Evolutionary conservation across 768 basidiomycete species (phyloP).

Genomic region (Termitomyces sp.): DNA sequence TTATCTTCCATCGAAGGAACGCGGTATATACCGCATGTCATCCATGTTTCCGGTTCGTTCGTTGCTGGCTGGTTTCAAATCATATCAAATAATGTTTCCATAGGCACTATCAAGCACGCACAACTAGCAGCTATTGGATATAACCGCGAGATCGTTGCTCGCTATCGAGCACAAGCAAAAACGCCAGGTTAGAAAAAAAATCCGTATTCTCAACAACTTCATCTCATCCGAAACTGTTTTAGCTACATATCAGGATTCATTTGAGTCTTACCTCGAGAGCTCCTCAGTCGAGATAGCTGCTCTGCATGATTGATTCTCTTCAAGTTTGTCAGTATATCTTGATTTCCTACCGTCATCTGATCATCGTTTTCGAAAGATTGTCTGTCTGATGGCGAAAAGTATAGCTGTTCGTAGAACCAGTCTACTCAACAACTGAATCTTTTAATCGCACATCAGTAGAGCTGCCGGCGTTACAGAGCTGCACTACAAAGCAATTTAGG

Average conservation of each 20-base stretch:
- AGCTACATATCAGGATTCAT: constrained; percentile 64
- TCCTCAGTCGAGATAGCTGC: constrained; percentile 63
- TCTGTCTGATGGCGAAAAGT: not conserved
- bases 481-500: not conserved
- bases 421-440: not conserved
- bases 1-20: constrained; percentile 59
- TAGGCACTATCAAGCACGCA: constrained; percentile 86
- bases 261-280: constrained; percentile 53
- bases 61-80: not conserved
- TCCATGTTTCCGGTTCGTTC: constrained; percentile 76
- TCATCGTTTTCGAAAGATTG: not conserved
- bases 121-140: constrained; percentile 77
- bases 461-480: not conserved
- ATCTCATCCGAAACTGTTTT: constrained; percentile 1
- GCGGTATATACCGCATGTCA: constrained; percentile 68
- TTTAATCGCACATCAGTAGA: not conserved
- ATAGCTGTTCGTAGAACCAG: not conserved
- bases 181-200: constrained; percentile 42
- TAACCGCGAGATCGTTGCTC: constrained; percentile 69
- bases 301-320: constrained; percentile 50
- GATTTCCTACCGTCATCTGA: not conserved
- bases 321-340: not conserved
- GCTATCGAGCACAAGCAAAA: constrained; percentile 55
- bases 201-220: not conserved
- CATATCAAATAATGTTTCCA: not conserved